Evolutionary conservation across 176 grass and related monocot genomes (phyloP).

Genomic region (Guadua angustifolia): DNA sequence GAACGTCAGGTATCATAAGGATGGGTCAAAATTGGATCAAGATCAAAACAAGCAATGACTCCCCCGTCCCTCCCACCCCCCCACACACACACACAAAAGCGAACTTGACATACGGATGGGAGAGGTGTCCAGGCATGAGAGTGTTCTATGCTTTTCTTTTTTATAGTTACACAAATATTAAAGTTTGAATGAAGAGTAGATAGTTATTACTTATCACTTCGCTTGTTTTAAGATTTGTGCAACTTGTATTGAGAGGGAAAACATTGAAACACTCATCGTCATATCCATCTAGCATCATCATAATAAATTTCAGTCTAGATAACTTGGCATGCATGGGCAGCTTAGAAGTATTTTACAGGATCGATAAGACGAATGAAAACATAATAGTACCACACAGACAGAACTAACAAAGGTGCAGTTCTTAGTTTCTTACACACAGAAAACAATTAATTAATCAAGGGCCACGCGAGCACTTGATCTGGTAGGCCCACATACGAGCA

Average conservation of each 20-base stretch:
- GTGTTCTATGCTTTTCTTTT: too few species aligned
- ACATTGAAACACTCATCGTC: too few species aligned
- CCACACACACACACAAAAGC: too few species aligned
- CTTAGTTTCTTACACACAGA: slow-evolving; percentile 47
- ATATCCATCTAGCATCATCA: background rate
- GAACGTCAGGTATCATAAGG: too few species aligned
- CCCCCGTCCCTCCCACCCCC: too few species aligned
- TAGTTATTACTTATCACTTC: too few species aligned
- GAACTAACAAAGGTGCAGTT: slow-evolving; percentile 7
- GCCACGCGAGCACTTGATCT: background rate
- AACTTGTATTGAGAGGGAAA: too few species aligned
- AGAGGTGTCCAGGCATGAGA: too few species aligned
- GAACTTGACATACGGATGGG: too few species aligned
- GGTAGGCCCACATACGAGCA: background rate
- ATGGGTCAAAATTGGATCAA: background rate
- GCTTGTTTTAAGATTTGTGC: too few species aligned
- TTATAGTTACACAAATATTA: too few species aligned
- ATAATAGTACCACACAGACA: slow-evolving; percentile 3
- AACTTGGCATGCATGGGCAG: background rate
- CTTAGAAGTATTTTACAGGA: slow-evolving; percentile 30
- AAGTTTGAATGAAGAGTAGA: too few species aligned
- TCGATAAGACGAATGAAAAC: slow-evolving; percentile 10
- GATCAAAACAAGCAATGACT: background rate
- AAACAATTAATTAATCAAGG: slow-evolving; percentile 4
- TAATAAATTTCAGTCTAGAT: background rate